phyloP scores from a whole-genome alignment of 2,329 filamentous ascomycete species.

The Pseudocercospora eumusae region DNA sequence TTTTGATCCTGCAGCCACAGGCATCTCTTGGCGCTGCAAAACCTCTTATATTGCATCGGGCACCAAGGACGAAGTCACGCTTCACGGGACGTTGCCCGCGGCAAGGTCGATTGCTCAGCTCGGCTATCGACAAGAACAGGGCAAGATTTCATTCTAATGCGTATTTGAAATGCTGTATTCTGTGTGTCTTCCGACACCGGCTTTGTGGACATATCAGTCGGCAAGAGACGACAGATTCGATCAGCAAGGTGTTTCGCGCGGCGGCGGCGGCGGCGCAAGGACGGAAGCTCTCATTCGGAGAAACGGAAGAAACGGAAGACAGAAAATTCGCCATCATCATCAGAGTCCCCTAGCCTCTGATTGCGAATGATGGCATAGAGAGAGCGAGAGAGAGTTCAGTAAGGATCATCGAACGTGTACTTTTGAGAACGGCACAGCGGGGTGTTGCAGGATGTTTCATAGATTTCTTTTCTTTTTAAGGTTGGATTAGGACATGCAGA shows the following conservation, averaged over 20 bases:
- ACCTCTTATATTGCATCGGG: neutral
- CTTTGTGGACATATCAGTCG: neutral
- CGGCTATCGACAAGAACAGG: neutral
- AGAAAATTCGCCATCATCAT: slow-evolving; percentile 4
- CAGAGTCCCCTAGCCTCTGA: neutral
- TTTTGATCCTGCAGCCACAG: neutral
- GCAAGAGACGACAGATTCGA: neutral
- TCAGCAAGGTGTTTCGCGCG: neutral
- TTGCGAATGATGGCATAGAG: slow-evolving; percentile 1
- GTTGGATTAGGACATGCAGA: slow-evolving; percentile 12
- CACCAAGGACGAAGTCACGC: slow-evolving; percentile 1
- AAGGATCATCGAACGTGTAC: slow-evolving; percentile 4
- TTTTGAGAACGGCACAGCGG: slow-evolving; percentile 12
- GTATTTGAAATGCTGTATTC: slow-evolving; percentile 6
- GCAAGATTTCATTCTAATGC: slow-evolving; percentile 11
- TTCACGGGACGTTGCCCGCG: neutral
- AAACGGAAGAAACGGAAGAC: slow-evolving; percentile 13
- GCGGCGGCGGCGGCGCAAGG: neutral
- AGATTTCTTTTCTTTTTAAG: slow-evolving; percentile 15
- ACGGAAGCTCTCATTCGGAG: slow-evolving; percentile 4
- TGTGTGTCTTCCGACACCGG: neutral
- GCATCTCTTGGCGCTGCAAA: neutral
- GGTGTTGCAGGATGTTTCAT: slow-evolving; percentile 20
- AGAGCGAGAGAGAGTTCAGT: slow-evolving; percentile 4
- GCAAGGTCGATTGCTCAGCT: slow-evolving; percentile 3